Base-by-base conservation (phyloP, 345 rosid genomes). In the Mangifera indica region DNA sequence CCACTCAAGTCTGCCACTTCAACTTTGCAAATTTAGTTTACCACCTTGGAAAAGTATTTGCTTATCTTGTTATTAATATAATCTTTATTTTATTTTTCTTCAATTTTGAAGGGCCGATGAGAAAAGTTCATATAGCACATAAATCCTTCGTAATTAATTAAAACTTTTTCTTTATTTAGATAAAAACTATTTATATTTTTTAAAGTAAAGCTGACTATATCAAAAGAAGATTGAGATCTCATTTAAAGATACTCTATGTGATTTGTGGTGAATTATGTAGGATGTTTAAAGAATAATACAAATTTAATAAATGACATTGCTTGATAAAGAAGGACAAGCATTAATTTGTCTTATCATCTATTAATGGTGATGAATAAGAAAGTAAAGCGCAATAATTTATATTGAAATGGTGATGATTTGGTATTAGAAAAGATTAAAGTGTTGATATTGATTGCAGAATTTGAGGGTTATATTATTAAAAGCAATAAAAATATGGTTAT, bases 321-420 rank as follows among this genome's bases (percentile, higher is more conserved):
- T 45, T 46, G 46, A 70, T 58, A 18, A 10, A 26, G 25, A 51
- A 61, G 64, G 60, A 63, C 61, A 22, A 60, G 60, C 78, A 56
- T 72, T 52, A 52, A 59, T 10, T 60, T 44, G 66, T 22, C 75
- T 73, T 68, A 64, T 52, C 76, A 32, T 29, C 29, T 64, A 56
- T 54, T 20, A 13, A 40, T 73, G 56, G 18, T 5, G 48, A 74
- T 53, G 26, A 74, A 63, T 14, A 13, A 29, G 46, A 12, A 63
- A 29, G 8, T 2, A 34, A 46, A 10, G 53, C 15, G 3, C 21
- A 40, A 40, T 37, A 11, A 42, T 2, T 13, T 11, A 25, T 29
- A n/a, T 24, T 21, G 54, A 63, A 24, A 29, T 54, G 55, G 20
- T 46, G 37, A 63, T 66, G 49, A 67, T 67, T 64, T 48, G 10